Evolutionary conservation across 1,284 basidiomycete species (phyloP).

Genomic region (Earliella scabrosa): DNA sequence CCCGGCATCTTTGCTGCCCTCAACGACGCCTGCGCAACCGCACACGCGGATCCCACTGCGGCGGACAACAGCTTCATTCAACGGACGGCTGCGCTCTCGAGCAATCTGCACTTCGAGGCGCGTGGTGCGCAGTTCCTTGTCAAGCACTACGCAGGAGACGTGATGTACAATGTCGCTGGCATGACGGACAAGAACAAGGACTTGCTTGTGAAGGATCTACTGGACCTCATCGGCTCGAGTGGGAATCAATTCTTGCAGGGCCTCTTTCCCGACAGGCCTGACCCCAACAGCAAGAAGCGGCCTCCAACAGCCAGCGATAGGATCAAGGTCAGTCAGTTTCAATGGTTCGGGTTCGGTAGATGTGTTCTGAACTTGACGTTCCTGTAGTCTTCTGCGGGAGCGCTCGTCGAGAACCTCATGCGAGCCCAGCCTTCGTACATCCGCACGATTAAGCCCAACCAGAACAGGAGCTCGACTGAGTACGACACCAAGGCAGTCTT

Average conservation of each 20-base stretch:
- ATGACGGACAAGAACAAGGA: slow-evolving; percentile 99
- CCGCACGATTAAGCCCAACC: slow-evolving; percentile 99
- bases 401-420: slow-evolving; percentile 96
- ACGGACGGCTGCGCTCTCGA: slow-evolving; percentile 79
- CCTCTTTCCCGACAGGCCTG: slow-evolving; percentile 94
- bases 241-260: slow-evolving; percentile 85
- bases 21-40: slow-evolving; percentile 98
- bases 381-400: slow-evolving; percentile 85
- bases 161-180: slow-evolving; percentile 95
- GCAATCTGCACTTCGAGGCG: slow-evolving; percentile 92
- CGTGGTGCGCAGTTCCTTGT: slow-evolving; percentile 91
- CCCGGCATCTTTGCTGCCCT: slow-evolving; percentile 98
- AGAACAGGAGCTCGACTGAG: slow-evolving; percentile 92
- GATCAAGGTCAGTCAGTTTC: slow-evolving; percentile 74
- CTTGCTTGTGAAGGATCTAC: slow-evolving; percentile 90
- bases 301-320: slow-evolving; percentile 98
- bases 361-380: neutral
- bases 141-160: slow-evolving; percentile 96
- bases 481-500: slow-evolving; percentile 95
- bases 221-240: slow-evolving; percentile 87
- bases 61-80: slow-evolving; percentile 98
- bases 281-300: slow-evolving; percentile 97
- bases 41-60: slow-evolving; percentile 95
- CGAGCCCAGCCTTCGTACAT: slow-evolving; percentile 98
- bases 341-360: neutral